Evolutionary conservation across 1,284 basidiomycete species (phyloP).

Genomic region (Puccinia horiana): DNA sequence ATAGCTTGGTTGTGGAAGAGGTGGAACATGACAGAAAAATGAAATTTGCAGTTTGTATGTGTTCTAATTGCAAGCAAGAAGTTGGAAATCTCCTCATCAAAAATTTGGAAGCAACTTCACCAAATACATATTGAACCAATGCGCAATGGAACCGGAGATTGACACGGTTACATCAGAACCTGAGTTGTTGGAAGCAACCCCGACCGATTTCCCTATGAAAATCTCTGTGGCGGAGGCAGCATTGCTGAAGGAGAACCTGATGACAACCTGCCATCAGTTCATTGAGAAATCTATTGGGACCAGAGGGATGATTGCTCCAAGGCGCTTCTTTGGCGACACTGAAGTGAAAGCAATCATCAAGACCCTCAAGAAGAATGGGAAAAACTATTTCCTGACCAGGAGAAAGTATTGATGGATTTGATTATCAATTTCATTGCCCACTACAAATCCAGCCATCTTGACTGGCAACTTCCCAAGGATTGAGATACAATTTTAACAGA

Average conservation of each 20-base stretch:
- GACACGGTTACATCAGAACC: not conserved
- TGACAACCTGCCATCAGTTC: not conserved
- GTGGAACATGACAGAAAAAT: not conserved
- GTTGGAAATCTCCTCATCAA: not conserved
- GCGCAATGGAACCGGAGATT: not conserved
- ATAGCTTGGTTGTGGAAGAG: not conserved
- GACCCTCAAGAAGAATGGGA: not conserved
- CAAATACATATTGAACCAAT: not conserved
- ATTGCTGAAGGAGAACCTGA: not conserved
- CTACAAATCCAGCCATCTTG: too few species aligned
- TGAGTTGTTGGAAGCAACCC: not conserved
- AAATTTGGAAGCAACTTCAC: not conserved
- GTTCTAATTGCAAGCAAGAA: slow-evolving; percentile 7
- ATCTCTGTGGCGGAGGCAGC: not conserved
- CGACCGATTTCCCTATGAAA: not conserved
- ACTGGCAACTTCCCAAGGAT: too few species aligned
- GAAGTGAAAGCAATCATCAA: not conserved
- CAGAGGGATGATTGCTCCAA: not conserved
- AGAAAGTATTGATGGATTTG: not conserved
- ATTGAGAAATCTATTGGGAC: not conserved
- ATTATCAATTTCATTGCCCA: not conserved
- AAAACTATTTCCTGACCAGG: not conserved
- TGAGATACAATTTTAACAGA: not conserved
- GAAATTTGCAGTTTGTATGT: slow-evolving; percentile 12
- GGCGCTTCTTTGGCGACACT: not conserved